A percentile compares a stretch with the other conserved stretches of the same genome.
phyloP scores from a whole-genome alignment of 352 stramenopile species.

The Globisporangium paddicum region DNA sequence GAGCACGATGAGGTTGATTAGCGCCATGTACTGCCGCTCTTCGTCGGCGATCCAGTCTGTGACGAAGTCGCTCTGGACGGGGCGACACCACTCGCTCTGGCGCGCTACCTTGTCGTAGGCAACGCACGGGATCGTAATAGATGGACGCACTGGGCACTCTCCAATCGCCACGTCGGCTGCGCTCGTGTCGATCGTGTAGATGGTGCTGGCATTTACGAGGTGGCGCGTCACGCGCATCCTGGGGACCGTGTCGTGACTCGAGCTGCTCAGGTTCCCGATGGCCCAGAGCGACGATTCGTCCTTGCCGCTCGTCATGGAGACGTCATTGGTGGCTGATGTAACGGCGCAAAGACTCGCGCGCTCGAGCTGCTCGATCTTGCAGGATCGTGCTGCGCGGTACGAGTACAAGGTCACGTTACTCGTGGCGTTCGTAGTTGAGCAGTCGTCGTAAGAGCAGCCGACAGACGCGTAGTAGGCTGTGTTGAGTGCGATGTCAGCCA shows the following conservation, averaged over 20 bases:
- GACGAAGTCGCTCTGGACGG: conserved; percentile 17
- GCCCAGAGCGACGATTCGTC: conserved; percentile 18
- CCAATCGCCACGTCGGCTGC: not conserved
- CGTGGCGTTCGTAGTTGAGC: conserved; percentile 13
- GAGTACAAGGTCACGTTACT: conserved; percentile 12
- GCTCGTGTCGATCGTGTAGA: conserved; percentile 21
- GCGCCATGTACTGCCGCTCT: conserved; percentile 19
- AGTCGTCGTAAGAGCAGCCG: conserved; percentile 16
- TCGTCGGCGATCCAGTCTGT: conserved; percentile 23
- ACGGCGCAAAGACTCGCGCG: conserved; percentile 10
- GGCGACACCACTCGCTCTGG: conserved; percentile 25
- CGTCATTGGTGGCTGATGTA: not conserved
- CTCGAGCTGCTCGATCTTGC: conserved; percentile 9
- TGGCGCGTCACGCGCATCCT: not conserved
- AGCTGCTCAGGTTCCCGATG: conserved; percentile 15
- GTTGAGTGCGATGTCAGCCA: conserved; percentile 11
- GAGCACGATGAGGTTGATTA: conserved; percentile 25
- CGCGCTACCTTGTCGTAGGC: conserved; percentile 11
- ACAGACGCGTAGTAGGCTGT: conserved; percentile 2
- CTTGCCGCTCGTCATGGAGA: not conserved
- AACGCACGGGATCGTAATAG: conserved; percentile 23
- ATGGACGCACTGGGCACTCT: conserved; percentile 11
- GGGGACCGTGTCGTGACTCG: not conserved
- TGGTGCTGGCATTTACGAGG: not conserved
- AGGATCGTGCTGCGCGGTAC: conserved; percentile 1